phyloP scores from a whole-genome alignment of 129 eudicot genomes.

The Gnaphalium uliginosum region DNA sequence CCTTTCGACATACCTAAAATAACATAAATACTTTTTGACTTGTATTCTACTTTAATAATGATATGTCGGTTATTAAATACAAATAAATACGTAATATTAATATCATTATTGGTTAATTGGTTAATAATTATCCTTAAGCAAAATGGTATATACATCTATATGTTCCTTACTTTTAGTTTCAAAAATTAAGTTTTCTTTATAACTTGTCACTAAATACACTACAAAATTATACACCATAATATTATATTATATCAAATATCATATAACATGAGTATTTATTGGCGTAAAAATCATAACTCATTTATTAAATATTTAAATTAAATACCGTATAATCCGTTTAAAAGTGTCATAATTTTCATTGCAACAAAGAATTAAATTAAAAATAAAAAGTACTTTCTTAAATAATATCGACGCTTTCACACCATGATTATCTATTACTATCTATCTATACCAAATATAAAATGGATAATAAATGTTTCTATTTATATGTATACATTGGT shows the following conservation, averaged over 20 bases:
- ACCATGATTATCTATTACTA: neutral
- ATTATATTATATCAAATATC: too few relatives aligned
- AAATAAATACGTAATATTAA: too few relatives aligned
- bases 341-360: neutral
- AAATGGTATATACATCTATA: too few relatives aligned
- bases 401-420: neutral
- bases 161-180: too few relatives aligned
- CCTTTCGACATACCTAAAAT: neutral
- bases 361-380: too few relatives aligned
- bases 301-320: too few relatives aligned
- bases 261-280: too few relatives aligned
- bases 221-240: too few relatives aligned
- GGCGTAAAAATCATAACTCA: neutral
- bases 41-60: neutral
- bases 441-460: neutral
- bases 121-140: neutral
- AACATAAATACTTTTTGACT: neutral
- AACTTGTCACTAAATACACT: neutral
- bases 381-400: too few relatives aligned
- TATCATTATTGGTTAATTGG: too few relatives aligned
- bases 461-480: conserved; percentile 8
- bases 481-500: conserved; percentile 31
- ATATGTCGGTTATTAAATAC: neutral
- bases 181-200: neutral
- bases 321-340: neutral